Conservation (phyloP, 345 rosid genomes). For the Hibiscus tridactylites region DNA sequence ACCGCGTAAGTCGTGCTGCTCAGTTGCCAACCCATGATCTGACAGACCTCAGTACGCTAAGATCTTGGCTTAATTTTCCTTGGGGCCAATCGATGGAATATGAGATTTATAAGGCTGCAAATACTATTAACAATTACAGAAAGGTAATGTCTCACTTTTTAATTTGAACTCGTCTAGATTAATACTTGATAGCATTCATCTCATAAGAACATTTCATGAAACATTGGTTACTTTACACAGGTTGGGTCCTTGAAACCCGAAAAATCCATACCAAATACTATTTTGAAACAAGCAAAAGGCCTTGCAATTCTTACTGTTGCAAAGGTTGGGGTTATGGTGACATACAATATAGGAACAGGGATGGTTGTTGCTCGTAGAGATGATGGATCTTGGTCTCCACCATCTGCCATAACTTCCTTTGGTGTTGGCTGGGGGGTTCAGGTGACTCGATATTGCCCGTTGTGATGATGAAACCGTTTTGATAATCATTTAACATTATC, state of each 20-base stretch:
- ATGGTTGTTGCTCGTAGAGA: conserved; percentile 75
- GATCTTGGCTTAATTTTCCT: conserved; percentile 94
- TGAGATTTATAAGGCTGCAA: conserved; percentile 89
- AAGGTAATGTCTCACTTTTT: conserved; percentile 6
- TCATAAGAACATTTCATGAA: neutral
- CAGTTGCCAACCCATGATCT: conserved; percentile 83
- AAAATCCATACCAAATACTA: conserved; percentile 74
- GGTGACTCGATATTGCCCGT: conserved; percentile 37
- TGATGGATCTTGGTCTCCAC: conserved; percentile 97
- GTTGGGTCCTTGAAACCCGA: conserved; percentile 68
- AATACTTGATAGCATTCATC: neutral
- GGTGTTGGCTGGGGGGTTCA: conserved; percentile 99
- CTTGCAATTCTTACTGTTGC: conserved; percentile 80
- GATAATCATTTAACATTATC: conserved; percentile 18
- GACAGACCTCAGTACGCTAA: conserved; percentile 84
- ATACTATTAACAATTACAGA: conserved; percentile 47
- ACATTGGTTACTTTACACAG: conserved; percentile 20
- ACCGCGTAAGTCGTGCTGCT: conserved; percentile 79
- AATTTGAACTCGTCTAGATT: neutral
- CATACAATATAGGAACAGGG: conserved; percentile 89
- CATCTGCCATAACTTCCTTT: conserved; percentile 80
- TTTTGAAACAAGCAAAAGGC: conserved; percentile 74
- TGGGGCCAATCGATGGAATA: conserved; percentile 87
- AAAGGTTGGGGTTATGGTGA: conserved; percentile 82
- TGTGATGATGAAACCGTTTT: conserved; percentile 25